Percentiles rank a stretch among this genome's conserved stretches.
Evolutionary conservation across 352 stramenopile genomes (phyloP).

Genomic region (Pythium biforme): DNA sequence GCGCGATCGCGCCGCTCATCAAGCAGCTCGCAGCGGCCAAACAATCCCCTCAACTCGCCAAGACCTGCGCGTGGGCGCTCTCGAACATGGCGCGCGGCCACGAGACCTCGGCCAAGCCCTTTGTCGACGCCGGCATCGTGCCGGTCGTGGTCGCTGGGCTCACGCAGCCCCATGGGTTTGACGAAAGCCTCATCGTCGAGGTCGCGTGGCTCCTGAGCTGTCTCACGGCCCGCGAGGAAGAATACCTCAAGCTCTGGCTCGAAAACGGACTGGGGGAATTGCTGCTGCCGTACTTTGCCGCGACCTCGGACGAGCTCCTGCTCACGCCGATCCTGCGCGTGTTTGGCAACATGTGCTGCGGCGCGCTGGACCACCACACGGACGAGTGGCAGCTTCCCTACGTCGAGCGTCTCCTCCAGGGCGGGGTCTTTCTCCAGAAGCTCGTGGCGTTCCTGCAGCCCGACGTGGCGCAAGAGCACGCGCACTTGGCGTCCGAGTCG

Average conservation of each 20-base stretch:
- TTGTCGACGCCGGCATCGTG: conserved; percentile 71
- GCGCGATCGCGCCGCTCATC: conserved; percentile 49
- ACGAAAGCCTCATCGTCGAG: conserved; percentile 65
- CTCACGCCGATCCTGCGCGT: conserved; percentile 76
- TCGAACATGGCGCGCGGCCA: conserved; percentile 82
- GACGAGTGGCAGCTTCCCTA: conserved; percentile 73
- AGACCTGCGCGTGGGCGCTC: conserved; percentile 71
- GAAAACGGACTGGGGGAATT: conserved; percentile 49
- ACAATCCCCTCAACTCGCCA: conserved; percentile 37
- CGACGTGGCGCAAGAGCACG: conserved; percentile 28
- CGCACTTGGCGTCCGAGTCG: conserved; percentile 55
- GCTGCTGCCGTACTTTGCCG: conserved; percentile 56
- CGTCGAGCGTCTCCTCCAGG: conserved; percentile 40
- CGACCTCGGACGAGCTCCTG: conserved; percentile 55
- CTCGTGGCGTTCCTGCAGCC: conserved; percentile 55
- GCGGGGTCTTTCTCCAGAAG: conserved; percentile 57
- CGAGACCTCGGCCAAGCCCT: conserved; percentile 70
- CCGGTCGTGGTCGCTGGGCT: conserved; percentile 45
- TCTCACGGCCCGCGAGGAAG: conserved; percentile 78
- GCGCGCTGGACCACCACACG: conserved; percentile 63
- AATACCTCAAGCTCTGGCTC: conserved; percentile 65
- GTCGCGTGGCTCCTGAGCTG: conserved; percentile 86
- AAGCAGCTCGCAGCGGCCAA: conserved; percentile 34
- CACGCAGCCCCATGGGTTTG: conserved; percentile 30
- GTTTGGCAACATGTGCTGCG: conserved; percentile 79